These are phyloP conservation scores for Backusella sp. DNA, from an alignment of 192 early-diverging fungal species.

Conservation along the genomic window DNA sequence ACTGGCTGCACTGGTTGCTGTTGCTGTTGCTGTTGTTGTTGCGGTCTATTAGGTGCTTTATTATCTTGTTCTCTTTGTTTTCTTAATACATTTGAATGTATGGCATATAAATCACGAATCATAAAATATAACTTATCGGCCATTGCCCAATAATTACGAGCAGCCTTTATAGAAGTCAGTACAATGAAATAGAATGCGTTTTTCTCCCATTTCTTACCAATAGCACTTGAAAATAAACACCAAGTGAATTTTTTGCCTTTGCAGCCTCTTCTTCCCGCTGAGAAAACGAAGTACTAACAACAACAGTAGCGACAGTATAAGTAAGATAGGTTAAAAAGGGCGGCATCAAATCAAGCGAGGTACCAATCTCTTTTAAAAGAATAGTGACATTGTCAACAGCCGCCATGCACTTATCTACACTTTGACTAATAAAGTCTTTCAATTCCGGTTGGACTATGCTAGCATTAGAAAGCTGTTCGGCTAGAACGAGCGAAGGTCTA, in stretches of 20 bases:
- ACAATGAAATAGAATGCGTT: not conserved
- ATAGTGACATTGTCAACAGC: conserved; percentile 44
- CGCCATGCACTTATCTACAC: conserved; percentile 35
- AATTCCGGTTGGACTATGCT: conserved; percentile 13
- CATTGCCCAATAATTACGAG: conserved; percentile 53
- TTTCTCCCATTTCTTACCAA: conserved; percentile 16
- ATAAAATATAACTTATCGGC: conserved; percentile 54
- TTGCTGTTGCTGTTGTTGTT: not conserved
- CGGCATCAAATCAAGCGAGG: conserved; percentile 30
- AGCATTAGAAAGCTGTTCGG: conserved; percentile 1
- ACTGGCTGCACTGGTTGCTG: not conserved
- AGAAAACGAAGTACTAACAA: conserved; percentile 47
- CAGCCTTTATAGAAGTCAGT: conserved; percentile 11
- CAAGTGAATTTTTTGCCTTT: conserved; percentile 41
- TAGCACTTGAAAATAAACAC: conserved; percentile 41
- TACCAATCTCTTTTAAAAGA: conserved; percentile 36
- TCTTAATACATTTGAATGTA: conserved; percentile 31
- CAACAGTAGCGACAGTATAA: conserved; percentile 52
- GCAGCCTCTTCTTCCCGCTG: conserved; percentile 32
- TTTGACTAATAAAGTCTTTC: conserved; percentile 38
- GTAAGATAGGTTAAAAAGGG: conserved; percentile 49
- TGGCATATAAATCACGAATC: conserved; percentile 50
- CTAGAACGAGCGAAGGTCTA: conserved; percentile 40
- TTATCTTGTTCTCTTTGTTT: not conserved
- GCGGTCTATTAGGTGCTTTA: not conserved